Percentiles rank a stretch among this genome's conserved stretches.
These are phyloP conservation scores for Gaeumannomyces sp. DNA, from an alignment of 2,329 filamentous ascomycete genomes.

Conservation along the genomic window DNA sequence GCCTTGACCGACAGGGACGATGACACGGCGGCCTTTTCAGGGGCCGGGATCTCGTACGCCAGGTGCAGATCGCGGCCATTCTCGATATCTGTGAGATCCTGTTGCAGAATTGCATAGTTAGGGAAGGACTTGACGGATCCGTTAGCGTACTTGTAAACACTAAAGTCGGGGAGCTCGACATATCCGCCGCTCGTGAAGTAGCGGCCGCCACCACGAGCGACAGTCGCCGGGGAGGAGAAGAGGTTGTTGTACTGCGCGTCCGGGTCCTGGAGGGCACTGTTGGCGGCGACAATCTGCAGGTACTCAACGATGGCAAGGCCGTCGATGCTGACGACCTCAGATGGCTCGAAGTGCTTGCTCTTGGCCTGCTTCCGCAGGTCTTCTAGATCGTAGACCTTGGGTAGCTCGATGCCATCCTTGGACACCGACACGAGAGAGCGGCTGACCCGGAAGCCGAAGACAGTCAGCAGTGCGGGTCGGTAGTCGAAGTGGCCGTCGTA, in stretches of 20 bases:
- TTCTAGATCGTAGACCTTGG: constrained; percentile 45
- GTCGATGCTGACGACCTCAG: constrained; percentile 22
- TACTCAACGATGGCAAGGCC: constrained; percentile 27
- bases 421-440: constrained; percentile 34
- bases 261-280: constrained; percentile 26
- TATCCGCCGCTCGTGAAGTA: constrained; percentile 9
- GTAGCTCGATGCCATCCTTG: constrained; percentile 25
- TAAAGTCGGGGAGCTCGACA: constrained; percentile 9
- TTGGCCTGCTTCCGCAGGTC: constrained; percentile 11
- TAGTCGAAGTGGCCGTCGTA: constrained; percentile 30
- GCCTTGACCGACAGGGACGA: constrained; percentile 1
- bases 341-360: constrained; percentile 18
- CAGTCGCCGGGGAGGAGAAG: constrained; percentile 1
- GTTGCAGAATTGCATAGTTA: constrained; percentile 6
- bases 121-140: constrained; percentile 6
- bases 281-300: constrained; percentile 34
- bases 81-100: constrained; percentile 8
- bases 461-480: constrained; percentile 22
- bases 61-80: constrained; percentile 8
- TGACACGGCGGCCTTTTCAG: not conserved
- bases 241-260: constrained; percentile 29
- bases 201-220: constrained; percentile 7
- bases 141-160: constrained; percentile 10
- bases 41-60: constrained; percentile 9
- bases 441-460: constrained; percentile 23